Conservation (phyloP, 2,329 filamentous ascomycete genomes). For the Phialocephala subalpina region DNA sequence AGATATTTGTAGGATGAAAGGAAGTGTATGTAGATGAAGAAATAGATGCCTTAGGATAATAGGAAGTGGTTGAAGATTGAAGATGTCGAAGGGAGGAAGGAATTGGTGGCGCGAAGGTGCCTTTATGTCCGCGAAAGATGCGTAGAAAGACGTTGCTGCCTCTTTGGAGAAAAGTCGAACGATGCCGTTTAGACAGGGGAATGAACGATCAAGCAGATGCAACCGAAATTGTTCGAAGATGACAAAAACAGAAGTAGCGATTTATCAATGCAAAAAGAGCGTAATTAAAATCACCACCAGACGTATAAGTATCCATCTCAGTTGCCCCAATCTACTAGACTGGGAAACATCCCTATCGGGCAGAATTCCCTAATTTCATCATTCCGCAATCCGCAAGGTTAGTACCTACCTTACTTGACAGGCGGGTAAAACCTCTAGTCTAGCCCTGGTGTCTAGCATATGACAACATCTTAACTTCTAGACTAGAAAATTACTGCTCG, state of each 20-base stretch:
- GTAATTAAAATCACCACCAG: neutral
- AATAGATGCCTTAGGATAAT: neutral
- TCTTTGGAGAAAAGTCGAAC: too few species aligned
- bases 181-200: too few species aligned
- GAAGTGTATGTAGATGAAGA: neutral
- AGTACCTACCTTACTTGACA: neutral
- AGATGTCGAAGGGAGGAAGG: neutral
- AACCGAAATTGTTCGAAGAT: neutral
- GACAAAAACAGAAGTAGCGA: neutral
- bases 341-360: neutral
- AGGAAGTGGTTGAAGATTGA: neutral
- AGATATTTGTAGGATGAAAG: neutral
- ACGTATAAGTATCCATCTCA: slow-evolving; percentile 1
- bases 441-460: neutral
- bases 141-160: too few species aligned
- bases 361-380: neutral
- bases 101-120: too few species aligned
- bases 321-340: neutral
- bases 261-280: neutral
- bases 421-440: neutral
- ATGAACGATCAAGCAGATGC: too few species aligned
- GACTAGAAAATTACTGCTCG: neutral
- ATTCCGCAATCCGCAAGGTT: too few species aligned
- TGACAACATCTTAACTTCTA: neutral
- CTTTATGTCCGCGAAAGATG: too few species aligned